Percentiles rank a stretch among this genome's conserved stretches.
Conservation (phyloP, 1,284 basidiomycete species). For the Leccinum subrobustum region DNA sequence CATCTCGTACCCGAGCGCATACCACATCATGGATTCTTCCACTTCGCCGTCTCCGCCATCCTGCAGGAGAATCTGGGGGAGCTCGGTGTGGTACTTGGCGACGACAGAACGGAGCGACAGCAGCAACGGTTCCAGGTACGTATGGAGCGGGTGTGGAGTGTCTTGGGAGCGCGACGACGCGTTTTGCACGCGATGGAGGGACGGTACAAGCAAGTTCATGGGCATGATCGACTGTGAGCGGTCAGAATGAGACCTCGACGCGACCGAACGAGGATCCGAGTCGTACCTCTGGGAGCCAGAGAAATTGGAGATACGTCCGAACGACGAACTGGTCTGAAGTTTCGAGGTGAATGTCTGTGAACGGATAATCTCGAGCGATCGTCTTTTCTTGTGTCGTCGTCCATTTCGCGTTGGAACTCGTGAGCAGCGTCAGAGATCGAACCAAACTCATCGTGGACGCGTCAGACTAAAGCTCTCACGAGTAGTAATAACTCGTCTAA, state of each 20-base stretch:
- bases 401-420: conserved; percentile 37
- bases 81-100: conserved; percentile 62
- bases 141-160: conserved; percentile 52
- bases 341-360: conserved; percentile 39
- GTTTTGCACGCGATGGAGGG: conserved; percentile 48
- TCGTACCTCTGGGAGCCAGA: conserved; percentile 72
- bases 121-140: conserved; percentile 54
- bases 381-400: conserved; percentile 49
- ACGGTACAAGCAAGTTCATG: conserved; percentile 50
- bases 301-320: conserved; percentile 65
- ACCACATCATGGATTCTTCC: conserved; percentile 76
- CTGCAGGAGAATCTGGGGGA: conserved; percentile 55
- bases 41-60: conserved; percentile 57
- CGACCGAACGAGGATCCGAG: not conserved
- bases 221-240: conserved; percentile 64
- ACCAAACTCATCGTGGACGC: conserved; percentile 20
- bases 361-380: conserved; percentile 48
- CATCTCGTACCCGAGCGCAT: conserved; percentile 54
- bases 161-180: conserved; percentile 18
- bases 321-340: conserved; percentile 47
- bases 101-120: conserved; percentile 53
- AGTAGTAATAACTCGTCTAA: not conserved
- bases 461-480: not conserved
- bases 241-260: conserved; percentile 9
- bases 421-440: conserved; percentile 20